Evolutionary conservation across 2,329 filamentous ascomycete species (phyloP), one percentile per base, ranked within the genome.

Genomic region (Elsinoe batatas): DNA sequence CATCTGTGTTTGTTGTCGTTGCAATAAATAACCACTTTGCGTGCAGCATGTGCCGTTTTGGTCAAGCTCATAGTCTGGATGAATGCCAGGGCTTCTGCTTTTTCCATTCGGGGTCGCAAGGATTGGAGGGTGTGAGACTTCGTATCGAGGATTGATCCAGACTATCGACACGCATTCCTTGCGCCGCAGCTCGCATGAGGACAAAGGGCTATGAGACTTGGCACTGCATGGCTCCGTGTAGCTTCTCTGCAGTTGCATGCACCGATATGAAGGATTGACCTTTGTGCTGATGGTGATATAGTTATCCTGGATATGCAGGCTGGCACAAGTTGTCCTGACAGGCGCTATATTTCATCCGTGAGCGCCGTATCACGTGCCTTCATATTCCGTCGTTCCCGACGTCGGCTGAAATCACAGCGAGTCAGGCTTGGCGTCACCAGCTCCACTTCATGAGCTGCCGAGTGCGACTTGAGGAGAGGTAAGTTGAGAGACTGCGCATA

Each of bases 71-170:
- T 17, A 35, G 44, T 35, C 26, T 32, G 17, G 43, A 33, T 32
- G 11, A 15, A 26, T 13, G 22, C 10, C 44, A 13, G 44, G 44
- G 44, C 44, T n/a, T 17, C 26, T 49, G 8, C n/a, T 15, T 18
- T 49, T 17, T 30, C 33, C 12, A 30, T 49, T 35, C n/a, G 44
- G 20, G 44, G 15, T 18, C 17, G 44, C 32, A 49, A 30, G 30
- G 26, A 49, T 30, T n/a, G 20, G 43, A 47, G 26, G 20, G 22
- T 26, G 43, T 49, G 44, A 49, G 44, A 49, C 44, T 49, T 35
- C 44, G 44, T 49, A 49, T 49, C 26, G 18, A 18, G 15, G 18
- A 17, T 49, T 49, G 26, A 49, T 35, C 44, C 32, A 33, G 44
- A 17, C 32, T 17, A 33, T 18, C 26, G 44, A 49, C 44, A 35